These are phyloP conservation scores for Trifolium fragiferum DNA, from an alignment of 306 rosid species.

Conservation along the genomic window DNA sequence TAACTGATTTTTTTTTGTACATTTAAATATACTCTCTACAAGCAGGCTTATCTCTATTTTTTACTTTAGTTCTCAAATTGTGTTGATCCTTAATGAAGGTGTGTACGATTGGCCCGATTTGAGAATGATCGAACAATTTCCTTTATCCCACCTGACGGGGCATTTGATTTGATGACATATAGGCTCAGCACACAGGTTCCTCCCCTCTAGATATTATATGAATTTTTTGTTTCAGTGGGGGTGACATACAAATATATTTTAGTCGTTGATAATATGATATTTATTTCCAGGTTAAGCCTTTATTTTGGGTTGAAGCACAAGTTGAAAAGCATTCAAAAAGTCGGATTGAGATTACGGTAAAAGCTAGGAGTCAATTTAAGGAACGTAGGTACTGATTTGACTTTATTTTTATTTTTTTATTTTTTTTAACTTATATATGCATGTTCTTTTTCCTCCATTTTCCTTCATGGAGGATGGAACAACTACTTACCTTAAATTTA, in stretches of 20 bases:
- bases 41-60: background rate
- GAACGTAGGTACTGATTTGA: slow-evolving; percentile 83
- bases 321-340: slow-evolving; percentile 98
- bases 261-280: slow-evolving; percentile 32
- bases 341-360: slow-evolving; percentile 91
- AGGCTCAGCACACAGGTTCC: slow-evolving; percentile 94
- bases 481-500: slow-evolving; percentile 34
- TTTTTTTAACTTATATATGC: background rate
- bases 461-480: slow-evolving; percentile 22
- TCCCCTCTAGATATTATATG: slow-evolving; percentile 34
- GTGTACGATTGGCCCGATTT: slow-evolving; percentile 99
- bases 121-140: slow-evolving; percentile 99
- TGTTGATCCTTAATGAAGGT: slow-evolving; percentile 62
- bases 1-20: slow-evolving; percentile 25
- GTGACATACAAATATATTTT: slow-evolving; percentile 34
- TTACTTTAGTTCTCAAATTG: slow-evolving; percentile 38
- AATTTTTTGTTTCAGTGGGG: slow-evolving; percentile 39
- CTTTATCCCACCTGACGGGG: slow-evolving; percentile 96
- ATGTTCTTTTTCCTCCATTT: slow-evolving; percentile 19
- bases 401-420: background rate
- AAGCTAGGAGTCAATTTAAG: slow-evolving; percentile 99
- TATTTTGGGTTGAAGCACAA: slow-evolving; percentile 99
- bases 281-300: slow-evolving; percentile 82
- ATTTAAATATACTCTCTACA: slow-evolving; percentile 34
- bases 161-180: slow-evolving; percentile 99